Evolutionary conservation across 768 basidiomycete species (phyloP), one percentile per base, ranked within the genome.

Genomic region (Royoungia palumana): DNA sequence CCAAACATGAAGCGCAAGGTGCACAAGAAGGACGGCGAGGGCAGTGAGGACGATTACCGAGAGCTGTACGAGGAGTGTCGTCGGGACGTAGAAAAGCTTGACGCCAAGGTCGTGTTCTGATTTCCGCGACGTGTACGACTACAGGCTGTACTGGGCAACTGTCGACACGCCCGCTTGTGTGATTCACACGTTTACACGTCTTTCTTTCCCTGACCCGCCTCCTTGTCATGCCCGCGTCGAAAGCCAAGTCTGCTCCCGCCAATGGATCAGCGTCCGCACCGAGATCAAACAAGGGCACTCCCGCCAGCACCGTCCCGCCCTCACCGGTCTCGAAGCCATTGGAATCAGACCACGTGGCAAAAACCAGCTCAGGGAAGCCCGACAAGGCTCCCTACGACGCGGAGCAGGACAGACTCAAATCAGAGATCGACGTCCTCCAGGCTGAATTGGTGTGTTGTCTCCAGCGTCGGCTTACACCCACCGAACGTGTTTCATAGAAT

Each of bases 31-130:
- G 77, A 72, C 14, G 71, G 67, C 5, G 83, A 82, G 35, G 81
- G 76, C 20, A 80, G 79, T 60, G 89, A 91, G 52, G 85, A 87
- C 47, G 94, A 96, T 62, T 95, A 89, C 70, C 78, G 78, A 65
- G 88, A 91, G 61, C 69, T 88, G 51, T 94, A 94, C 68, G 82
- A 89, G 37, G 92, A 96, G 65, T 87, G 89, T 62, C 82, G 77
- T 60, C 76, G 78, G 63, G 95, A 97, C 72, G 89, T 97, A 44
- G 81, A 82, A 69, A 85, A 82, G 65, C 71, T 95, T 55, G 84
- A 91, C 70, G 76, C 80, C 44, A 76, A 79, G 51, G 72, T 89
- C 61, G 71, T 83, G 53, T 83, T 88, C 63, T 88, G 63, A 77
- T 45, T 44, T 51, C 28, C 27, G 4, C 27, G 4, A 32, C 32